Percentiles rank a stretch among this genome's conserved stretches.
phyloP scores from a whole-genome alignment of 2,329 filamentous ascomycete species.

The Ophiobolus disseminans region DNA sequence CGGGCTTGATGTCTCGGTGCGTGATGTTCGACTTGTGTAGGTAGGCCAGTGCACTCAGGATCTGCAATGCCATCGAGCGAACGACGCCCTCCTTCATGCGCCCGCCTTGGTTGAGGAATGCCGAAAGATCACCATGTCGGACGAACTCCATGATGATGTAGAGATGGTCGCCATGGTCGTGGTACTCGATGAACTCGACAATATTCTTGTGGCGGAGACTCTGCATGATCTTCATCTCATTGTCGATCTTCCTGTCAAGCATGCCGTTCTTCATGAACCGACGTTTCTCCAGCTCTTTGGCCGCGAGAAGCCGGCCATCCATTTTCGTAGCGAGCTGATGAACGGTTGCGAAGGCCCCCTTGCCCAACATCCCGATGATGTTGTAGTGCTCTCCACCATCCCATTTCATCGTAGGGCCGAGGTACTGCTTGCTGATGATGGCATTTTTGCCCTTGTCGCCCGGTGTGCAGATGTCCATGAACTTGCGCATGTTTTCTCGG shows the following conservation, averaged over 20 bases:
- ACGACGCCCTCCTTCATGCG: constrained; percentile 71
- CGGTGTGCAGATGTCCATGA: constrained; percentile 58
- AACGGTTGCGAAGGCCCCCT: constrained; percentile 93
- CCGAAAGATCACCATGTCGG: constrained; percentile 80
- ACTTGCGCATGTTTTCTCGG: constrained; percentile 70
- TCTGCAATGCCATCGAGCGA: constrained; percentile 75
- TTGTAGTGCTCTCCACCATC: constrained; percentile 86
- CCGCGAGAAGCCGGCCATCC: constrained; percentile 83
- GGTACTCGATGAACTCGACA: constrained; percentile 87
- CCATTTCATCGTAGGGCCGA: constrained; percentile 72
- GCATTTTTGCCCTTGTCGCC: constrained; percentile 34
- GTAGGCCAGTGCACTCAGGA: constrained; percentile 83
- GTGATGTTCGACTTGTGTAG: constrained; percentile 89
- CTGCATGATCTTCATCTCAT: constrained; percentile 97
- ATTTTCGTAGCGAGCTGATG: constrained; percentile 88
- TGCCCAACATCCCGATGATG: constrained; percentile 73
- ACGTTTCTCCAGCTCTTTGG: constrained; percentile 93
- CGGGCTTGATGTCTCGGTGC: constrained; percentile 97
- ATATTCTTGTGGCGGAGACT: constrained; percentile 85
- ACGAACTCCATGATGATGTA: constrained; percentile 99
- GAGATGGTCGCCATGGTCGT: constrained; percentile 79
- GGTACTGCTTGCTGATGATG: constrained; percentile 34
- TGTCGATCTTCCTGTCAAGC: constrained; percentile 89
- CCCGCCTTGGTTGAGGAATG: constrained; percentile 68
- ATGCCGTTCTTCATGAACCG: constrained; percentile 92